Percentiles rank a stretch among this genome's conserved stretches.
Evolutionary conservation across 148 eudicot genomes (phyloP).

Genomic region (Camellia granthamiana): DNA sequence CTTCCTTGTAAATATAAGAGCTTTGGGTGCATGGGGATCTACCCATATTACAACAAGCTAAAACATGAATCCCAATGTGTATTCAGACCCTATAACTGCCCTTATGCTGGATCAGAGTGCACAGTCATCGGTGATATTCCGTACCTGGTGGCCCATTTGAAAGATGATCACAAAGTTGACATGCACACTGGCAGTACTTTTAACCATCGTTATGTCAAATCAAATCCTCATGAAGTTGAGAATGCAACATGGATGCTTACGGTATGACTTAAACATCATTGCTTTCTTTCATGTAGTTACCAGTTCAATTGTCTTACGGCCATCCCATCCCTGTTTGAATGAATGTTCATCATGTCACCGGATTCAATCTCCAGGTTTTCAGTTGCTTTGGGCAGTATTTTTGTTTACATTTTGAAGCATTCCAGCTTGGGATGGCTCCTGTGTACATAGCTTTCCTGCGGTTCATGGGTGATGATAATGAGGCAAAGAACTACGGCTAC

Average conservation of each 20-base stretch:
- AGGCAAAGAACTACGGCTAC: conserved; percentile 54
- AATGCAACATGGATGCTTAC: conserved; percentile 98
- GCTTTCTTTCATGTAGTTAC: no score
- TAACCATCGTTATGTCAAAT: conserved; percentile 92
- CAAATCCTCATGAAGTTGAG: conserved; percentile 86
- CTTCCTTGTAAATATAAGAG: conserved; percentile 80
- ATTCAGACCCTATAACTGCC: conserved; percentile 86
- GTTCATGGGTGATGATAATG: conserved; percentile 59
- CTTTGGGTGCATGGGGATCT: conserved; percentile 75
- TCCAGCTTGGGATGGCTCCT: conserved; percentile 55
- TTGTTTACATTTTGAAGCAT: conserved; percentile 64
- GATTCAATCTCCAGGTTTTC: conserved; percentile 33
- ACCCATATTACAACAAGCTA: conserved; percentile 84
- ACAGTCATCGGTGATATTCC: conserved; percentile 73
- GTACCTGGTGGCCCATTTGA: conserved; percentile 67
- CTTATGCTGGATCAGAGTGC: conserved; percentile 95
- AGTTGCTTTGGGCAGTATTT: conserved; percentile 57
- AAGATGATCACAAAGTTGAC: conserved; percentile 89
- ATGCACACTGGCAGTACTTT: conserved; percentile 92
- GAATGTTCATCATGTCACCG: no score
- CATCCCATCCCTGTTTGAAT: no score
- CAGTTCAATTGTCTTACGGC: not conserved
- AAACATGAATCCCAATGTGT: conserved; percentile 77
- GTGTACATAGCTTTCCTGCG: conserved; percentile 61
- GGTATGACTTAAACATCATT: conserved; percentile 30